Base-by-base conservation (phyloP, 306 rosid species). In the Elaeagnus macrophylla region DNA sequence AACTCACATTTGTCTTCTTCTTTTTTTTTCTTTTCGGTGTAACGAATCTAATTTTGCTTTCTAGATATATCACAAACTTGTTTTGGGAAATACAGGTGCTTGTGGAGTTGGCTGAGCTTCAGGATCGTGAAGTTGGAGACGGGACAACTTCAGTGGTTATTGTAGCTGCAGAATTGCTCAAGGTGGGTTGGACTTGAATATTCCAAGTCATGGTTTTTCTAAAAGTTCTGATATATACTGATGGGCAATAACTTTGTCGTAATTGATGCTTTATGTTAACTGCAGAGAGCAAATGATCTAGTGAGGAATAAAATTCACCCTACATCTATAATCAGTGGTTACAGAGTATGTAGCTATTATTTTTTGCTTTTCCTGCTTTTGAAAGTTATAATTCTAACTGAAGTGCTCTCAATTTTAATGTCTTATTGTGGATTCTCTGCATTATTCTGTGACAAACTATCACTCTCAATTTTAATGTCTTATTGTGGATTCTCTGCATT, bases 71-170 rank as follows among this genome's bases (percentile, higher is more conserved):
- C 1, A 35, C 17, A 20, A 25, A 51, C 37, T 16, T 39, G 54
- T 42, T 12, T 17, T 66, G 53, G 6, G 6, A n/a, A 62, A 51
- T 53, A 14, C 51, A 89, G 97, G 94, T 93, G 37, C 84, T 93
- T 57, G 99, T 93, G 51, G 99, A 93, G 67, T 66, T 93, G 68
- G 99, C 99, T 9, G 96, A 84, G 71, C 94, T 93, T 60, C 99
- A 93, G 47, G 99, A 93, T 48, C 68, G 84, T 57, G 99, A 93
- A 75, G 99, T 93, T 16, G 99, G 99, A 59, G 99, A 93, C 51
- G 99, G 99, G 55, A 93, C 99, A 8, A 93, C 99, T 12, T 93
- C 99, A 0, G 99, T 84, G 12, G 96, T 87, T 60, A 93, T 87
- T 56, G 81, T 93, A 10, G 96, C 99, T 45, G 96, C 99, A 5